Percentiles rank a stretch among this genome's conserved stretches.
phyloP scores from a whole-genome alignment of 306 rosid species.

The Chamaecrista fasciculata region DNA sequence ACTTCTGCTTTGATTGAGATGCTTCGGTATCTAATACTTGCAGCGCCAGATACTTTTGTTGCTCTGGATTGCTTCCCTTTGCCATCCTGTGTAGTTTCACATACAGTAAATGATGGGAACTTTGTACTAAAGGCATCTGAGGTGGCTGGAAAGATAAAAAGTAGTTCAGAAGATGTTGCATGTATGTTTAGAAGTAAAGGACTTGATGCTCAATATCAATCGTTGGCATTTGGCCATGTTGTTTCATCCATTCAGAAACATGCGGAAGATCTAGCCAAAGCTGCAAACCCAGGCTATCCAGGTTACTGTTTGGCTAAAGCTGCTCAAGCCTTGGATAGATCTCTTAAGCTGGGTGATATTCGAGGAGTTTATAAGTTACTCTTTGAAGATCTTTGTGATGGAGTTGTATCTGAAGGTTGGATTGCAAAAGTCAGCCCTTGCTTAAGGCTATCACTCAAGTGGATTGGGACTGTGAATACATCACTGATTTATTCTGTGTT shows the following conservation, averaged over 20 bases:
- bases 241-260: conserved; percentile 66
- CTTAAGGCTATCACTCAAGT: conserved; percentile 77
- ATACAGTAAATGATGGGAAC: conserved; percentile 62
- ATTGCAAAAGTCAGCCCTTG: conserved; percentile 72
- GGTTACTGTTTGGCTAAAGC: conserved; percentile 78
- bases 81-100: conserved; percentile 74
- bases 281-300: conserved; percentile 73
- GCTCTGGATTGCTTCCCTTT: conserved; percentile 93
- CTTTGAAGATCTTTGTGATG: conserved; percentile 72
- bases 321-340: conserved; percentile 73
- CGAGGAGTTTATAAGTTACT: conserved; percentile 56
- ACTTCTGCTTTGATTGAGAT: conserved; percentile 78
- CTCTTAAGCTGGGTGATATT: conserved; percentile 73
- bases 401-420: conserved; percentile 64
- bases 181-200: conserved; percentile 53
- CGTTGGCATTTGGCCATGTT: conserved; percentile 62
- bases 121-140: conserved; percentile 58
- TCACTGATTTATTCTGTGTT: conserved; percentile 74
- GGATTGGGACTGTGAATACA: conserved; percentile 61
- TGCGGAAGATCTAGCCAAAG: conserved; percentile 67
- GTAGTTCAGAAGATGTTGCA: conserved; percentile 52
- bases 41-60: conserved; percentile 89
- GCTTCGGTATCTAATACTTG: conserved; percentile 80
- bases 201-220: conserved; percentile 69
- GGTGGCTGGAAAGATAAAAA: conserved; percentile 53